A percentile compares a stretch with the other conserved stretches of the same genome.
phyloP scores from a whole-genome alignment of 1,284 basidiomycete genomes.

The Malassezia sp. region DNA sequence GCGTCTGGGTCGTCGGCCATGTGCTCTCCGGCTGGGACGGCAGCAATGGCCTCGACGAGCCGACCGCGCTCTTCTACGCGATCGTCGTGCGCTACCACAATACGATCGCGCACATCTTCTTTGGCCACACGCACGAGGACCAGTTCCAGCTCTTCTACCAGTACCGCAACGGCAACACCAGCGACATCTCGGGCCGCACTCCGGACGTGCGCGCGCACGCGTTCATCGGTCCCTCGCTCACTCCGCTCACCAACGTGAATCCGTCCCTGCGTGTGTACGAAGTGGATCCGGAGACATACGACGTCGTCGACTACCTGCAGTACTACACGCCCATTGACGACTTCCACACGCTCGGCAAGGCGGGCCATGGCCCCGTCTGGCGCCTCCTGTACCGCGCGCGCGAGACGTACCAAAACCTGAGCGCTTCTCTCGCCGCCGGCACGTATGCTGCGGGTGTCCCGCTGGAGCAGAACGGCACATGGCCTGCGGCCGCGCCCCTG shows the following conservation, averaged over 20 bases:
- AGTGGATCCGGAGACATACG: conserved; percentile 55
- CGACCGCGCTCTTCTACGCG: conserved; percentile 34
- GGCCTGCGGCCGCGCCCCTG: conserved; percentile 59
- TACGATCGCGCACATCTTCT: conserved; percentile 69
- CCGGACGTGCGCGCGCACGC: conserved; percentile 8
- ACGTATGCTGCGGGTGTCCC: conserved; percentile 10
- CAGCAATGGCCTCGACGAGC: conserved; percentile 54
- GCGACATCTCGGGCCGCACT: conserved; percentile 48
- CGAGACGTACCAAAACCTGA: conserved; percentile 55
- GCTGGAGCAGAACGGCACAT: conserved; percentile 36
- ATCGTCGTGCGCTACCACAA: conserved; percentile 68
- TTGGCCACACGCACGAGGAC: conserved; percentile 71
- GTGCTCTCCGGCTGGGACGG: conserved; percentile 60
- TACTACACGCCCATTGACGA: conserved; percentile 32
- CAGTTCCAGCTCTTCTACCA: conserved; percentile 65
- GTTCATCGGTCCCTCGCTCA: conserved; percentile 59
- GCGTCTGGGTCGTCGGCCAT: conserved; percentile 67
- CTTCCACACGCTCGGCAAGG: conserved; percentile 50
- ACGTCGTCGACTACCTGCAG: conserved; percentile 40
- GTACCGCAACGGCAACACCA: conserved; percentile 56
- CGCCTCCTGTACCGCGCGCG: conserved; percentile 61
- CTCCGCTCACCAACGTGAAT: conserved; percentile 63
- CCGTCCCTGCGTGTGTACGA: conserved; percentile 69
- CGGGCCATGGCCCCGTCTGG: conserved; percentile 56
- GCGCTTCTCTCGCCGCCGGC: conserved; percentile 17